Percentiles rank a stretch among this genome's conserved stretches.
These are phyloP conservation scores for Nannizzia gypsea DNA, from an alignment of 2,329 filamentous ascomycete genomes.

Conservation along the genomic window DNA sequence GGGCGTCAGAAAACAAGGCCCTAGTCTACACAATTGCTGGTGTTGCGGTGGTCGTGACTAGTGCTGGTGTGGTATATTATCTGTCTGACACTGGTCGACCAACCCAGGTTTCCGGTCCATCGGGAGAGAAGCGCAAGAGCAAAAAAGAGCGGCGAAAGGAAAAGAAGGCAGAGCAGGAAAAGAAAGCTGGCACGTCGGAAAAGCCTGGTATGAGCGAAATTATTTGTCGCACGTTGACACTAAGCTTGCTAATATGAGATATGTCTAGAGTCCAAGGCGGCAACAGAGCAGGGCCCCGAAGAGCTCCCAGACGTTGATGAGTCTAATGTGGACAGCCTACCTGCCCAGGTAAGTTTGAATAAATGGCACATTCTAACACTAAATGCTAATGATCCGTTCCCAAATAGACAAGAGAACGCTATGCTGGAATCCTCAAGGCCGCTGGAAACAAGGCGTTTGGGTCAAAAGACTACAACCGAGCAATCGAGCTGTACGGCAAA, in stretches of 20 bases:
- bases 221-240: slow-evolving; percentile 18
- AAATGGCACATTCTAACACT: not conserved
- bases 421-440: slow-evolving; percentile 83
- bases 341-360: slow-evolving; percentile 32
- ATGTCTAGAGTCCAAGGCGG: slow-evolving; percentile 38
- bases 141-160: slow-evolving; percentile 85
- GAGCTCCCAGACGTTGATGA: slow-evolving; percentile 56
- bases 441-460: slow-evolving; percentile 95
- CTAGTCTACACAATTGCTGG: slow-evolving; percentile 93
- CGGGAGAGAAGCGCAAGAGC: slow-evolving; percentile 54
- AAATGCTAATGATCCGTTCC: not conserved
- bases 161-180: slow-evolving; percentile 54
- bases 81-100: slow-evolving; percentile 44
- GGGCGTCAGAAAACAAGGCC: slow-evolving; percentile 92
- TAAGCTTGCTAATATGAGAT: slow-evolving; percentile 13
- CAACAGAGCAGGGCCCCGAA: slow-evolving; percentile 43
- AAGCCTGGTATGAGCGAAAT: slow-evolving; percentile 12
- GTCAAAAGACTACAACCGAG: slow-evolving; percentile 81
- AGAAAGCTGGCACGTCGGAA: slow-evolving; percentile 34
- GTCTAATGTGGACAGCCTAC: slow-evolving; percentile 35
- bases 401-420: slow-evolving; percentile 65
- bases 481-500: slow-evolving; percentile 90
- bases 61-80: slow-evolving; percentile 89
- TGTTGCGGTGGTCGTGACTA: slow-evolving; percentile 80
- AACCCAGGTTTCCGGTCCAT: slow-evolving; percentile 23